Base-by-base conservation (phyloP, 108 stramenopile genomes). In the Conticribra guillardii region DNA sequence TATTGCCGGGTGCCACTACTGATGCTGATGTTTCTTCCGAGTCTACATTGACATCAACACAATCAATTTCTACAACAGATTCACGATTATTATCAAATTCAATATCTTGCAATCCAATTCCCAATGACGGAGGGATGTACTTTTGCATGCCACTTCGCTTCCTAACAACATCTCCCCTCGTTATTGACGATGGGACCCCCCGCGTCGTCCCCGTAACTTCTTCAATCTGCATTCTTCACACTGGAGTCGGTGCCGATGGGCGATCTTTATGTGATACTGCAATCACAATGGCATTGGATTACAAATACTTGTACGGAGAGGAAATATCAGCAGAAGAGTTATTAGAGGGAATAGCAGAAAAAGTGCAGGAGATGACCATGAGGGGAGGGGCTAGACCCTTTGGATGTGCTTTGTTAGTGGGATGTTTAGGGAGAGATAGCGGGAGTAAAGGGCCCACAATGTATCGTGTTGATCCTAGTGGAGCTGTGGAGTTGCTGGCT, bases 341-440 rank as follows among this genome's bases (percentile, higher is more conserved):
- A 49, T 51, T 94, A 37, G 82, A 87, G 62, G 84, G 86, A 47
- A 24, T 94, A 32, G 60, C 85, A 17, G 59, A 87, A 18, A 69
- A 87, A 54, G 79, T 90, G 72, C 89, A 89, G 74, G 86, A 89
- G 50, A 85, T 88, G 66, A 94, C 93, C 17, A 91, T 91, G 89
- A 91, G 84, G 71, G 74, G 82, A 21, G 90, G 84, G 28, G 64
- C 68, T 0, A 55, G 93, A 24, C 93, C 93, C 9, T 94, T 87
- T 74, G 93, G 93, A 9, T 83, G 85, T 52, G 81, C 84, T 0
- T 29, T 94, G 24, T 14, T 94, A 22, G 87, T 94, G 3, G 85
- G 79, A 19, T 78, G 67, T 52, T 29, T 88, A 23, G 73, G 79
- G 31, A n/a, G n/a, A n/a, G 54, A 45, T 21, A 46, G 45, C n/a